Conservation (phyloP, 371 early-diverging fungal species). For the Mortierella sp. region DNA sequence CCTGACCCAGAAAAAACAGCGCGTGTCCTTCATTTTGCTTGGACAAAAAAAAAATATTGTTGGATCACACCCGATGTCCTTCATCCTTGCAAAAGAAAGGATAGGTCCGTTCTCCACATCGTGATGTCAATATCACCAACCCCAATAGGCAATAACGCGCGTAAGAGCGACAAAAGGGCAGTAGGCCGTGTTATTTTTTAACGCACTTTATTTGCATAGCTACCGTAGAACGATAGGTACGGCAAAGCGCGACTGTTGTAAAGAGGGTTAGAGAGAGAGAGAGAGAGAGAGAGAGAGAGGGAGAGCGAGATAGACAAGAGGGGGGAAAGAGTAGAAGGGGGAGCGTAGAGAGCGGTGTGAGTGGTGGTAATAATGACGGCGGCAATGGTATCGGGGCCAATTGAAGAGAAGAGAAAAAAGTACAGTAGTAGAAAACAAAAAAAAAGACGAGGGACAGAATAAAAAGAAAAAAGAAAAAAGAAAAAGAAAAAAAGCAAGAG, state of each 20-base stretch:
- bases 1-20: background rate
- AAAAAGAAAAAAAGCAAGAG: background rate
- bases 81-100: background rate
- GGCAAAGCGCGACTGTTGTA: background rate
- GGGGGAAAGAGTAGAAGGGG: background rate
- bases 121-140: slow-evolving; percentile 3
- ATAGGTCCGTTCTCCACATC: background rate
- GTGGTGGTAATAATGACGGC: slow-evolving; percentile 1
- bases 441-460: background rate
- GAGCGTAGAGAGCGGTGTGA: background rate
- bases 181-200: background rate
- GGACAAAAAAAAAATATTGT: background rate
- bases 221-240: background rate
- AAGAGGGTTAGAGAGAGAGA: background rate
- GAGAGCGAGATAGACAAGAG: background rate
- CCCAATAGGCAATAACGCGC: background rate
- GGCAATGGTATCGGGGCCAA: background rate
- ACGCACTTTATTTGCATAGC: slow-evolving; percentile 2
- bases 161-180: background rate
- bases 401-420: background rate
- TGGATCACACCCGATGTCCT: background rate
- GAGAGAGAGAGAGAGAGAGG: background rate
- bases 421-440: slow-evolving; percentile 11
- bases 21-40: background rate
- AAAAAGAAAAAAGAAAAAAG: background rate